A percentile compares a stretch with the other conserved stretches of the same genome.
These are phyloP conservation scores for Fusarium redolens DNA, from an alignment of 2,329 filamentous ascomycete species.

Conservation along the genomic window DNA sequence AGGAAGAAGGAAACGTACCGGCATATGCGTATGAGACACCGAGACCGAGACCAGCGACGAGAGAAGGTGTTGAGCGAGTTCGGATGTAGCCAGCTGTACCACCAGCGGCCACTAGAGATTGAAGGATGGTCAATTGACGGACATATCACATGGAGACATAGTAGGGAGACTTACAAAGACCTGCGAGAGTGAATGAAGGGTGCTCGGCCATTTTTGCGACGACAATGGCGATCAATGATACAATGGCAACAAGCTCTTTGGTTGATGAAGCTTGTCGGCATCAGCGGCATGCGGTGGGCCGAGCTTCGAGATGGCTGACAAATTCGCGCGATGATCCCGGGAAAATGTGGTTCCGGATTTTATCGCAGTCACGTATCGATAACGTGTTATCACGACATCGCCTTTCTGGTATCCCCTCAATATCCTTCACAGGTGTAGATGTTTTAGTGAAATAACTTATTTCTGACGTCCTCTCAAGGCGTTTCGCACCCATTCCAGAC, in stretches of 20 bases:
- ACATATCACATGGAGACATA: fast-evolving
- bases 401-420: fast-evolving
- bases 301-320: not conserved
- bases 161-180: constrained; percentile 47
- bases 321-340: not conserved
- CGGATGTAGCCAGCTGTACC: constrained; percentile 42
- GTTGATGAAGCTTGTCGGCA: not conserved
- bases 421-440: not conserved
- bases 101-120: constrained; percentile 37
- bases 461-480: not conserved
- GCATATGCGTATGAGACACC: constrained; percentile 41
- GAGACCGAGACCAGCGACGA: constrained; percentile 42
- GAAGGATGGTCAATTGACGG: not conserved
- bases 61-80: constrained; percentile 43
- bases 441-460: fast-evolving
- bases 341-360: not conserved
- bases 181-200: constrained; percentile 55
- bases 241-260: not conserved
- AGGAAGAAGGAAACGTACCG: not conserved
- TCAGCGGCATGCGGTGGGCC: constrained; percentile 1
- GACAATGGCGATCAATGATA: not conserved
- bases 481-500: not conserved
- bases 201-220: constrained; percentile 52
- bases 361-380: not conserved
- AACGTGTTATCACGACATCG: not conserved